Percentiles rank a stretch among this genome's conserved stretches.
Evolutionary conservation across 2,329 filamentous ascomycete genomes (phyloP).

Genomic region (Septoria linicola): DNA sequence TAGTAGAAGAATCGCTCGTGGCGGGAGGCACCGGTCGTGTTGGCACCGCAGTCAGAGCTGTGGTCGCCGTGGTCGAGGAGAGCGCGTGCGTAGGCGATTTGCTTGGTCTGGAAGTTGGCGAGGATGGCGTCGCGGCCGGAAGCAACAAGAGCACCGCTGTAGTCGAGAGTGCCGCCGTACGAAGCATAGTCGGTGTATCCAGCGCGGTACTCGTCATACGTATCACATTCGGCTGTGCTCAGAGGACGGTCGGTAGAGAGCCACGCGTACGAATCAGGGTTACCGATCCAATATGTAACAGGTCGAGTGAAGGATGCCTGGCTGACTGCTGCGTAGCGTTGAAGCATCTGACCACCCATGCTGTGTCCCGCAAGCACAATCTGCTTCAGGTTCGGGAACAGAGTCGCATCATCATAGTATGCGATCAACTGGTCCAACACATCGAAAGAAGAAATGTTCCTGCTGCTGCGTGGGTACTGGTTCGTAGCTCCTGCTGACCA

Average conservation of each 20-base stretch:
- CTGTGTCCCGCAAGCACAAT: constrained; percentile 41
- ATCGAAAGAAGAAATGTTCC: constrained; percentile 33
- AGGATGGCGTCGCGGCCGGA: constrained; percentile 32
- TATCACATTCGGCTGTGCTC: constrained; percentile 30
- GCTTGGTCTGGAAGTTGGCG: constrained; percentile 34
- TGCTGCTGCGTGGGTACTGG: constrained; percentile 34
- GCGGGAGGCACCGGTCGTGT: constrained; percentile 36
- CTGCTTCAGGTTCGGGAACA: constrained; percentile 39
- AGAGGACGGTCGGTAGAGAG: constrained; percentile 34
- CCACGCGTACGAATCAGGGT: constrained; percentile 40
- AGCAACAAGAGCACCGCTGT: constrained; percentile 29
- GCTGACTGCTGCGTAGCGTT: constrained; percentile 38
- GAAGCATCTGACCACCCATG: constrained; percentile 37
- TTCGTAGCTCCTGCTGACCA: constrained; percentile 38
- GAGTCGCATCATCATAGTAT: constrained; percentile 35
- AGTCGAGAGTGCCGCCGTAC: constrained; percentile 30
- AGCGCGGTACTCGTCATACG: constrained; percentile 38
- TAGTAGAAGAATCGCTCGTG: constrained; percentile 42
- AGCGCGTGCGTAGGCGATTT: constrained; percentile 39
- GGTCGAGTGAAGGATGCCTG: constrained; percentile 28
- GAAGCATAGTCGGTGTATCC: constrained; percentile 34
- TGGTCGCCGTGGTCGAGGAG: constrained; percentile 37
- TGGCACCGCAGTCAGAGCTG: constrained; percentile 34
- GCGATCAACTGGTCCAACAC: constrained; percentile 37
- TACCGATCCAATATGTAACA: constrained; percentile 38